Conservation (phyloP, 2,329 filamentous ascomycete species). For the Pyrenophora tritici-repentis region DNA sequence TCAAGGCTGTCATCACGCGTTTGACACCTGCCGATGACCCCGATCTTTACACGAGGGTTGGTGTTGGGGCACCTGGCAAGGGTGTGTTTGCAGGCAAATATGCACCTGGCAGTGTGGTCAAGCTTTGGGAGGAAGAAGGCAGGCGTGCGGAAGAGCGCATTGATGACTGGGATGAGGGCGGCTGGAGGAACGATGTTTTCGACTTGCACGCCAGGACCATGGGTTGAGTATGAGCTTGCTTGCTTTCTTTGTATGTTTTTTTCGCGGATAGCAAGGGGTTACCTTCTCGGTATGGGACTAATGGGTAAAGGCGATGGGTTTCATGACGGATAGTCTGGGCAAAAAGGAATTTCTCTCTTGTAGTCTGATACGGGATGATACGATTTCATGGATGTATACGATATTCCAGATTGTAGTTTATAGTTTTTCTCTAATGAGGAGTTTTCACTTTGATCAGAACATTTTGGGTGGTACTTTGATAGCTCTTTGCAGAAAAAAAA, state of each 20-base stretch:
- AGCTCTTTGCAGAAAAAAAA: too few relatives aligned
- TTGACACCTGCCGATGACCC: constrained; percentile 74
- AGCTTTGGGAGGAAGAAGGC: constrained; percentile 86
- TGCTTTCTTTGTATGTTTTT: background rate
- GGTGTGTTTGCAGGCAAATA: constrained; percentile 83
- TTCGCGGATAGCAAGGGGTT: too few relatives aligned
- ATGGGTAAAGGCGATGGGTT: background rate
- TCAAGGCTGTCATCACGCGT: constrained; percentile 79
- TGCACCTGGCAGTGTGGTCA: constrained; percentile 85
- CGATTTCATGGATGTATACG: background rate
- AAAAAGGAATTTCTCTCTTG: background rate
- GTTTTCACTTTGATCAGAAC: background rate
- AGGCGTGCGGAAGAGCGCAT: constrained; percentile 71
- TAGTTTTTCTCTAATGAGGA: background rate
- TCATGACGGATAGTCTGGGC: background rate
- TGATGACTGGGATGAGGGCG: constrained; percentile 71
- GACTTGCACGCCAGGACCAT: constrained; percentile 53
- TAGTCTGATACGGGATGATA: background rate
- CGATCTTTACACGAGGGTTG: constrained; percentile 75
- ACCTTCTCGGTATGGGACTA: background rate
- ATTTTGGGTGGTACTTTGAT: too few relatives aligned
- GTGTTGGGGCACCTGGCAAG: constrained; percentile 64
- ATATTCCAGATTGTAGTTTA: constrained; percentile 4
- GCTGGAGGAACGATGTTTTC: constrained; percentile 89
- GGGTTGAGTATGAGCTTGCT: constrained; percentile 8